Base-by-base conservation (phyloP, 139 green algal species). In the Chlamydomonas eustigma region DNA sequence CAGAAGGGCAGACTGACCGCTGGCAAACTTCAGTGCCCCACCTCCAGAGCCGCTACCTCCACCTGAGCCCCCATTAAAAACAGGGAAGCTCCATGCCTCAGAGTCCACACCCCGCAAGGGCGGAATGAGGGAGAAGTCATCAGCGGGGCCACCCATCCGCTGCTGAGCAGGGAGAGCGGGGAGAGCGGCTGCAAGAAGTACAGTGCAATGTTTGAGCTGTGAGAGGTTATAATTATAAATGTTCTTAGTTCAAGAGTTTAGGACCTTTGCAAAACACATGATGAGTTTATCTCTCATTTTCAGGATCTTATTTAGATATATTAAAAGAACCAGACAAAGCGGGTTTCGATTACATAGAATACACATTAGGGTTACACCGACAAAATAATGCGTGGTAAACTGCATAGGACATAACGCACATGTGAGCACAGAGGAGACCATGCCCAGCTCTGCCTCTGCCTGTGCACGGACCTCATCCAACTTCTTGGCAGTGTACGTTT, bases 401-500 rank as follows among this genome's bases (percentile, higher is more conserved):
- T n/a, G n/a, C n/a, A n/a, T n/a, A n/a, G n/a, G n/a, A n/a, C n/a
- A n/a, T n/a, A 58, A 58, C 44, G 64, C 71, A 77, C 72, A 38
- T 76, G 65, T 77, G 67, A 88, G 85, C 66, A 64, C 83, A 30
- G 76, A 81, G 36, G 51, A 73, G 37, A 95, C 80, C 79, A 97
- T 92, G 69, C 93, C 93, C 76, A 97, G 88, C 85, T 96, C 93
- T 4, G 88, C 91, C 80, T 94, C 87, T 3, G 93, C 93, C 78
- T 95, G 88, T 1, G 77, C 75, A 64, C 88, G 90, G 52, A 97
- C 90, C 73, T 96, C 91, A 25, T 94, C 88, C 65, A 97, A 85
- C 86, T 95, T 97, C 90, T 96, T 96, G 52, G 92, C 92, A 0
- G 88, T 93, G 82, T 89, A 91, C 1, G 77, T 82, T 82, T 93